A percentile compares a stretch with the other conserved stretches of the same genome.
These are phyloP conservation scores for Phytopythium boreale DNA, from an alignment of 352 stramenopile species.

Conservation along the genomic window DNA sequence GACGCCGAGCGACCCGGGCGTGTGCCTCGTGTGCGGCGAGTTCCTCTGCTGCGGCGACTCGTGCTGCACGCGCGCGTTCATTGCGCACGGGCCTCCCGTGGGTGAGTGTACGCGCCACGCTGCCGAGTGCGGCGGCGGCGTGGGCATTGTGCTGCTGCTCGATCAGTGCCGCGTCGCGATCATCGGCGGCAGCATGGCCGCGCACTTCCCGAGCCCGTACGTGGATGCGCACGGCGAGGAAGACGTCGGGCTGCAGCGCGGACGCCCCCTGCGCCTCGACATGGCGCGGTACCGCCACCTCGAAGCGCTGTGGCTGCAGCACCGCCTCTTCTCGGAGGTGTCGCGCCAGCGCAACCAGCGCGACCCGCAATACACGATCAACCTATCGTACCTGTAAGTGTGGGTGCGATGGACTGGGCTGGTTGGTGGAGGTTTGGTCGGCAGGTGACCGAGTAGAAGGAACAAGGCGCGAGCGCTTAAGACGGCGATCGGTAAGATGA, in stretches of 20 bases:
- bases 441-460: neutral
- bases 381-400: slow-evolving; percentile 78
- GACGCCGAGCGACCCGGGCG: slow-evolving; percentile 60
- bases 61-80: slow-evolving; percentile 79
- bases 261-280: slow-evolving; percentile 76
- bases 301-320: slow-evolving; percentile 81
- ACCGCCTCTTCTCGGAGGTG: slow-evolving; percentile 83
- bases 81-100: slow-evolving; percentile 67
- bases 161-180: slow-evolving; percentile 84
- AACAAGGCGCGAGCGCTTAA: neutral
- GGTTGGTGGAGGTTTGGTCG: neutral
- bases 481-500: neutral
- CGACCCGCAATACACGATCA: slow-evolving; percentile 85
- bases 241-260: slow-evolving; percentile 76
- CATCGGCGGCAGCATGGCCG: slow-evolving; percentile 82
- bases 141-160: slow-evolving; percentile 80
- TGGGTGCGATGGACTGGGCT: neutral
- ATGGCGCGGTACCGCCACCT: slow-evolving; percentile 66
- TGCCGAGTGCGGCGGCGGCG: slow-evolving; percentile 79
- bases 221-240: slow-evolving; percentile 86
- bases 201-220: slow-evolving; percentile 84
- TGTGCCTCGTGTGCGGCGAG: slow-evolving; percentile 85
- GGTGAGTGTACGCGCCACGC: slow-evolving; percentile 85
- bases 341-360: slow-evolving; percentile 85
- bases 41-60: slow-evolving; percentile 83